These are phyloP conservation scores for Pyrrhoderma noxium DNA, from an alignment of 1,284 basidiomycete species.

Conservation along the genomic window DNA sequence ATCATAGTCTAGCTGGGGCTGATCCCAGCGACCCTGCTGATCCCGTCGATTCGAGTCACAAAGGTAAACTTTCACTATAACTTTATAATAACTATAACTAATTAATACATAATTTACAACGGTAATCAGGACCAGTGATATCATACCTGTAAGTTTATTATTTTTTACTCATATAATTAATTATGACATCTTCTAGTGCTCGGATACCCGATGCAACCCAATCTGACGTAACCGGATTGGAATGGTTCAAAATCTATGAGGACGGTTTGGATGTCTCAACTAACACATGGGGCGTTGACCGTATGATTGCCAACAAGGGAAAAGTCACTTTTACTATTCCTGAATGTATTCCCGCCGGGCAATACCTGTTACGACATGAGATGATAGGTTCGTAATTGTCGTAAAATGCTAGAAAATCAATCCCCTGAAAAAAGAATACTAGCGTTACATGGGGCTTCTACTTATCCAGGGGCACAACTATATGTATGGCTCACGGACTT, in stretches of 20 bases:
- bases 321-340: constrained; percentile 48
- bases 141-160: constrained; percentile 38
- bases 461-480: constrained; percentile 46
- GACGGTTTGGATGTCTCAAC: constrained; percentile 33
- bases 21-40: constrained; percentile 39
- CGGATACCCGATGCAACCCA: constrained; percentile 39
- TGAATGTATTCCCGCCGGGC: constrained; percentile 38
- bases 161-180: constrained; percentile 18
- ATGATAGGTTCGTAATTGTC: constrained; percentile 36
- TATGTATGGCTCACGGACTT: constrained; percentile 29
- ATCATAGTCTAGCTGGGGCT: constrained; percentile 42
- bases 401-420: not conserved
- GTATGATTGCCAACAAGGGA: constrained; percentile 44
- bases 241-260: constrained; percentile 35
- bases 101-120: not conserved
- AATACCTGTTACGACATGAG: constrained; percentile 47
- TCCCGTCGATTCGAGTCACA: constrained; percentile 47
- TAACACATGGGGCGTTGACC: constrained; percentile 41
- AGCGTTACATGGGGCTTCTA: constrained; percentile 37
- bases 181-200: constrained; percentile 28
- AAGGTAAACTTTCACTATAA: constrained; percentile 23
- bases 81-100: not conserved
- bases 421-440: constrained; percentile 14
- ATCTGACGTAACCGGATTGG: constrained; percentile 24
- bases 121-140: constrained; percentile 37